These are phyloP conservation scores for Sicyos baderoa DNA, from an alignment of 306 rosid species.

Conservation along the genomic window DNA sequence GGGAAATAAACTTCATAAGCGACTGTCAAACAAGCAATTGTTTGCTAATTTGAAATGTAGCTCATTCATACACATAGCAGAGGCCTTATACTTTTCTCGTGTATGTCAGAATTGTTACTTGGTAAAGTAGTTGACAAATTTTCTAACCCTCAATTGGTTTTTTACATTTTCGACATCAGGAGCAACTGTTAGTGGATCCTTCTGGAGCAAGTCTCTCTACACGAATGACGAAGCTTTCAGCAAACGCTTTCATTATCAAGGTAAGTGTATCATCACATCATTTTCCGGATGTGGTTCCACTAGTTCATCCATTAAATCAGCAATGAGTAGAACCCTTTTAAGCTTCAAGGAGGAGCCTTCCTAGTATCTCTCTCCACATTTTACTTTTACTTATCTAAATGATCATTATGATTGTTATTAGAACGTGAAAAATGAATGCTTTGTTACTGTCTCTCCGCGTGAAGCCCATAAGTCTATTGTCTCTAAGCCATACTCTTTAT, in stretches of 20 bases:
- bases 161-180: constrained; percentile 35
- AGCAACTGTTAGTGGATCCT: constrained; percentile 37
- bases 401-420: not conserved
- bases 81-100: not conserved
- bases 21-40: not conserved
- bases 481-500: not conserved
- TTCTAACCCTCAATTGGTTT: constrained; percentile 2
- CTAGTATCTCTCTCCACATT: not conserved
- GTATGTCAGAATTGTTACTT: not conserved
- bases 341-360: not conserved
- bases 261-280: constrained; percentile 29
- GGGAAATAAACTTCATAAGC: not conserved
- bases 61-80: not conserved
- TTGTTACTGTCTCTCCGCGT: not conserved
- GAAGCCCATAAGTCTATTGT: not conserved
- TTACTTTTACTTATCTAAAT: not conserved
- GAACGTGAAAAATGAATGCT: not conserved
- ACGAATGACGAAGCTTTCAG: constrained; percentile 47
- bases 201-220: constrained; percentile 31
- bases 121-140: not conserved
- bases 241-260: constrained; percentile 59
- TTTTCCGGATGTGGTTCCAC: not conserved
- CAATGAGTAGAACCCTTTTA: constrained; percentile 6
- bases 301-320: not conserved
- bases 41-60: not conserved